Base-by-base conservation (phyloP, 441 rosid genomes). In the Jatropha multifida region DNA sequence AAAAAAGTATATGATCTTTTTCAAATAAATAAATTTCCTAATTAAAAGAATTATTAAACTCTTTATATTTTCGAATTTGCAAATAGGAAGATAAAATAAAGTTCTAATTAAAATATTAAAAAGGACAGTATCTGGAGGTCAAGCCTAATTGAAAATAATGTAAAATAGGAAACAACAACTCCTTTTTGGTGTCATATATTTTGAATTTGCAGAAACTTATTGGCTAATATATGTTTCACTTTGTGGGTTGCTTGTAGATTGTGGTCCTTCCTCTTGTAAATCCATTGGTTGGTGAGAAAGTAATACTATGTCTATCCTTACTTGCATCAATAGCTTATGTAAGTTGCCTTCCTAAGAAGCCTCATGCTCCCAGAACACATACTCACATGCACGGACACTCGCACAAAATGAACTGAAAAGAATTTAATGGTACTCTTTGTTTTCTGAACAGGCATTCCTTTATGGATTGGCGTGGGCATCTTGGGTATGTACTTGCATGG, bases 281-380 rank as follows among this genome's bases (percentile, higher is more conserved):
- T 81, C 88, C 90, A 14, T 61, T 85, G 63, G 82, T 88, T 42
- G 90, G 90, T 65, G 92, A 88, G 70, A 85, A 86, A 77, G 79
- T 70, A 75, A 84, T 88, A 77, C 58, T 88, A 13, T 88, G 87
- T 18, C 26, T 81, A 18, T 85, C 80, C 41, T 79, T 88, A 67
- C 79, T 86, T 42, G 86, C 87, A 72, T 88, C 92, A 38, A 79
- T 88, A 74, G 85, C 87, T 69, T 88, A 86, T 81, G 92, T 88
- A 83, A 82, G 92, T 82, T 62, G 42, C 65, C 65, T 15, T 18
- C 56, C 15, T 8, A 18, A n/a, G 15, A 61, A 2, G 5, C 15
- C 7, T 32, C 32, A 0, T 32, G 32, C 32, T 32, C 32, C 32
- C 32, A 2, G 32, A 32, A 32, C 32, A 32, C 32, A 32, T 32